Evolutionary conservation across 169 alveolate genomes (phyloP), one percentile per base, ranked within the genome.

Genomic region (Theileria sp.): DNA sequence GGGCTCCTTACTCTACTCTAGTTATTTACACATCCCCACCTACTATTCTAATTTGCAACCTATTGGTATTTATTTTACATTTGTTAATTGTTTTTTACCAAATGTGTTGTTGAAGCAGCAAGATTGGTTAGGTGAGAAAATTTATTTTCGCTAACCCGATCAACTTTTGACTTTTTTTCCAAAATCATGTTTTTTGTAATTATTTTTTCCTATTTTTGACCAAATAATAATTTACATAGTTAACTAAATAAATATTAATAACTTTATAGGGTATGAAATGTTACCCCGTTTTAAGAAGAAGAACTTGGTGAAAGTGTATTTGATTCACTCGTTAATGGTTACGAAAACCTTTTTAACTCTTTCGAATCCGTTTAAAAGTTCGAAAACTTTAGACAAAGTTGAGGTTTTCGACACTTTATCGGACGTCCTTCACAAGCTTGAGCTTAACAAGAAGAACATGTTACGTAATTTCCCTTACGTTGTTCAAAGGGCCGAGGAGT

Each of bases 401-500:
- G 93, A 84, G 79, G 83, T 80, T 56, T 81, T 90, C 26, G 94
- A 87, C 56, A 85, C 84, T 58, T 54, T 90, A 50, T 87, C 87
- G 25, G 93, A 87, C 60, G 44, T 87, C 60, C 71, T 90, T 71
- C 77, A 76, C 61, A 62, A 71, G 21, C 82, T 90, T 61, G 85
- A 85, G 72, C 69, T 90, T 25, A 78, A 87, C 65, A 86, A 89
- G 56, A 76, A 83, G 76, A 74, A 75, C 51, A 80, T 77, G 88
- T 73, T 85, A 21, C 38, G 87, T 21, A 66, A 85, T 58, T 85
- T 90, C 79, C 94, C 94, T 17, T 90, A 90, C 73, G 81, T 83
- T 15, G 94, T 90, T 9, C 94, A 90, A 73, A 86, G 94, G 44
- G 80, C 87, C 21, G 94, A 90, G 67, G 94, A 90, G 58, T 61